Evolutionary conservation across 495 filamentous ascomycete species (phyloP).

Genomic region (Penicillium maclennaniae): DNA sequence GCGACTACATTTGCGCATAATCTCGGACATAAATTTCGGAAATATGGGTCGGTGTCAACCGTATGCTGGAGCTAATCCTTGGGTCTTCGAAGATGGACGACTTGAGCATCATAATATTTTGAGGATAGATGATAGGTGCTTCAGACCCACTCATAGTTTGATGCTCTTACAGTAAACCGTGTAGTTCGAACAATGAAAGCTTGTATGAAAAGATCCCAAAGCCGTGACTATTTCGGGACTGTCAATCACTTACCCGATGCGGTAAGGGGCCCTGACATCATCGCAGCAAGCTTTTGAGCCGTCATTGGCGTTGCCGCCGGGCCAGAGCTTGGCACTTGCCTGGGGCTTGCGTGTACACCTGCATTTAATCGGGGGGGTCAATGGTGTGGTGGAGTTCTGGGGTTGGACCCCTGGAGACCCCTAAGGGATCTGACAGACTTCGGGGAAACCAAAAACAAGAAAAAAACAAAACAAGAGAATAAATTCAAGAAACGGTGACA

Average conservation of each 20-base stretch:
- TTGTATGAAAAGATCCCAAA: background rate
- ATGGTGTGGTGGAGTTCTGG: background rate
- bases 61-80: background rate
- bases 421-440: background rate
- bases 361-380: background rate
- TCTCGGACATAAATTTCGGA: background rate
- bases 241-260: background rate
- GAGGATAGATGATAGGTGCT: background rate
- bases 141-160: background rate
- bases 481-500: too few species aligned
- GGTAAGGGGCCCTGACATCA: background rate
- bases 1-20: background rate
- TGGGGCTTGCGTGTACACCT: background rate
- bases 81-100: background rate
- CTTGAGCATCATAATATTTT: background rate
- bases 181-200: background rate
- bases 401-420: background rate
- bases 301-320: background rate
- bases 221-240: conserved; percentile 1
- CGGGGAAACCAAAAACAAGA: too few species aligned
- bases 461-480: too few species aligned
- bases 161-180: background rate
- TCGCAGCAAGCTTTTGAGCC: background rate
- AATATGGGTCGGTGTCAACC: background rate
- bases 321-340: background rate